Conservation (phyloP, 2,329 filamentous ascomycete species). For the Cordyceps sp. region DNA sequence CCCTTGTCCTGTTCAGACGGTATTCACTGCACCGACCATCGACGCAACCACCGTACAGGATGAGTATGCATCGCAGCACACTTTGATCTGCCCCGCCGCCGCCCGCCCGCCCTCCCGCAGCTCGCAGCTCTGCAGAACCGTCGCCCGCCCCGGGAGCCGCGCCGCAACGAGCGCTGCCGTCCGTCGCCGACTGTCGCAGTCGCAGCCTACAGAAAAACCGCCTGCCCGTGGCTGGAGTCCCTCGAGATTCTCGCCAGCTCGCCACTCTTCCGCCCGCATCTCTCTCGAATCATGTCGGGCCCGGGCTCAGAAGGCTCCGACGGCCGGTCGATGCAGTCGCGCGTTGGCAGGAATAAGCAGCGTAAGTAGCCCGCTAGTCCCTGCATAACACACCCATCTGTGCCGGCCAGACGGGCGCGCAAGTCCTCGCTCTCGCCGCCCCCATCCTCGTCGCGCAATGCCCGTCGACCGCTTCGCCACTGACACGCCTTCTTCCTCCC, state of each 20-base stretch:
- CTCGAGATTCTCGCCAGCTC: not conserved
- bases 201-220: no score
- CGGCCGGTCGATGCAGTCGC: constrained; percentile 50
- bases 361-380: no score
- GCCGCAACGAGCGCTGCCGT: no score
- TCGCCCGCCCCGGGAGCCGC: no score
- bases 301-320: constrained; percentile 18
- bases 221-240: no score
- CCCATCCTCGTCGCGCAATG: not conserved
- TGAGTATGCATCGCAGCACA: constrained; percentile 5
- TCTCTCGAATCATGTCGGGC: constrained; percentile 14
- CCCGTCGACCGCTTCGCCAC: not conserved
- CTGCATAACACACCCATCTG: no score
- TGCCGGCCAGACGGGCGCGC: no score
- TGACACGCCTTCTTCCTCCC: constrained; percentile 7
- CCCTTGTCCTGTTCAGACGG: not conserved
- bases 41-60: constrained; percentile 1
- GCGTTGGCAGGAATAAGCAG: constrained; percentile 64
- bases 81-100: constrained; percentile 6
- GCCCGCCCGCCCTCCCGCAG: not conserved
- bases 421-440: not conserved
- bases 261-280: not conserved
- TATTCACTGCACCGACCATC: not conserved
- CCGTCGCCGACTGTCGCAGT: no score
- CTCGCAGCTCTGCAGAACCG: no score